Evolutionary conservation across 768 basidiomycete genomes (phyloP), one percentile per base, ranked within the genome.

Genomic region (Lentinula edodes): DNA sequence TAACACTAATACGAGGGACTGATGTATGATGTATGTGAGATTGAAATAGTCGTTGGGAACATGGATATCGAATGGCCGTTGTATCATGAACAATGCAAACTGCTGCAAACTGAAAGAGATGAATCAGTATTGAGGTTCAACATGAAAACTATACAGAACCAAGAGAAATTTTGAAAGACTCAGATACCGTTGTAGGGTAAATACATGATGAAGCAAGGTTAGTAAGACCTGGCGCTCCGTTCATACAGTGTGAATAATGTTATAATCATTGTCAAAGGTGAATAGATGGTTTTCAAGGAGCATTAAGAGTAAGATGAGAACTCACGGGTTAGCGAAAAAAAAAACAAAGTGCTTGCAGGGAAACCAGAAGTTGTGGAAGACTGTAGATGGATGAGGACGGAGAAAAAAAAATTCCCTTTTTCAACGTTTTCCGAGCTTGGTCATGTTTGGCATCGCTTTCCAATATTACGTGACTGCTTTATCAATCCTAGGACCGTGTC

Each of bases 181-280:
- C 88, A 90, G 88, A 80, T 90, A 90, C 88, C 89, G 88, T 90
- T 90, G 89, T 90, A 90, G 86, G 83, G 78, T 72, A 67, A 72
- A 78, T 70, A 85, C 86, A 85, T 69, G 59, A 56, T 56, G 55
- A 79, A 78, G 71, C 75, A 72, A 69, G 72, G 73, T 72, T 72
- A 56, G 62, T 57, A 75, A 56, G 70, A 74, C 70, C 67, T 72
- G 71, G 71, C 70, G 55, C 55, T 56, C 55, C 55, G 75, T 82
- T 90, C 87, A 76, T 83, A 85, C 84, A 89, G 87, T 89, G 85
- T 87, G 86, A 87, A 89, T 87, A 75, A 71, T 74, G 56, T 75
- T 78, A 78, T 80, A 83, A 86, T 86, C 85, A 80, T 69, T 48
- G 73, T 69, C 70, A 66, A 61, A 67, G 20, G 64, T 43, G 2